Percentiles rank a stretch among this genome's conserved stretches.
Evolutionary conservation across 495 filamentous ascomycete genomes (phyloP).

Genomic region (Penicillium antarcticum): DNA sequence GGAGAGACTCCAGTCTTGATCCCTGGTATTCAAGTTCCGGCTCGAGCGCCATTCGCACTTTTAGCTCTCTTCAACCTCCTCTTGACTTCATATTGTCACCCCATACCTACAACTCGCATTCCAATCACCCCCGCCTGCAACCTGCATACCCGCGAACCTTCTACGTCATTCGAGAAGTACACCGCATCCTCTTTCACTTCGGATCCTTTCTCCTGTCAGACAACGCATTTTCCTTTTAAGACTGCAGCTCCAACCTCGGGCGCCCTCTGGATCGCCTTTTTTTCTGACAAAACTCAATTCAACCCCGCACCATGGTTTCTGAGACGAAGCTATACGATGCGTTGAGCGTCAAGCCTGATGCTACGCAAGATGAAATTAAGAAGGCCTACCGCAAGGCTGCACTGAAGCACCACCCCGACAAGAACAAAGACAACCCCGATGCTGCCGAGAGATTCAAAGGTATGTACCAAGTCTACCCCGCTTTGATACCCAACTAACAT

Average conservation of each 20-base stretch:
- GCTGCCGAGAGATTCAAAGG: slow-evolving; percentile 87
- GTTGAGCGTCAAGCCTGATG: slow-evolving; percentile 70
- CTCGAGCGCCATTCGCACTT: not conserved
- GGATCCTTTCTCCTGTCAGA: slow-evolving; percentile 3
- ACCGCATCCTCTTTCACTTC: slow-evolving; percentile 4
- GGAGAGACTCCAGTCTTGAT: slow-evolving; percentile 7
- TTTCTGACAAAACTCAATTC: slow-evolving; percentile 15
- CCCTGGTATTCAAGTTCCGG: not conserved
- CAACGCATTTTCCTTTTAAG: slow-evolving; percentile 14
- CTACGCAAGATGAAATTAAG: slow-evolving; percentile 91
- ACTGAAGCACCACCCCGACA: slow-evolving; percentile 92
- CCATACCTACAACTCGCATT: not conserved
- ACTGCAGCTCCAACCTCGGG: not conserved
- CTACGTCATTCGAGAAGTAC: slow-evolving; percentile 39
- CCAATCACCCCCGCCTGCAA: not conserved
- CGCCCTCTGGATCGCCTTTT: slow-evolving; percentile 3
- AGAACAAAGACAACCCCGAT: slow-evolving; percentile 87
- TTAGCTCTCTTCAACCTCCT: slow-evolving; percentile 4
- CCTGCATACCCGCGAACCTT: slow-evolving; percentile 25
- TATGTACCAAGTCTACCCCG: slow-evolving; percentile 24
- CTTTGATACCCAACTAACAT: slow-evolving; percentile 10
- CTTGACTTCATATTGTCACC: slow-evolving; percentile 4
- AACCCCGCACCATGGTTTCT: slow-evolving; percentile 62
- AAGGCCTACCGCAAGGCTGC: slow-evolving; percentile 94
- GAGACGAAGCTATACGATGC: slow-evolving; percentile 85